Base-by-base conservation (phyloP, 2,329 filamentous ascomycete species). In the Colletotrichum falcatum region DNA sequence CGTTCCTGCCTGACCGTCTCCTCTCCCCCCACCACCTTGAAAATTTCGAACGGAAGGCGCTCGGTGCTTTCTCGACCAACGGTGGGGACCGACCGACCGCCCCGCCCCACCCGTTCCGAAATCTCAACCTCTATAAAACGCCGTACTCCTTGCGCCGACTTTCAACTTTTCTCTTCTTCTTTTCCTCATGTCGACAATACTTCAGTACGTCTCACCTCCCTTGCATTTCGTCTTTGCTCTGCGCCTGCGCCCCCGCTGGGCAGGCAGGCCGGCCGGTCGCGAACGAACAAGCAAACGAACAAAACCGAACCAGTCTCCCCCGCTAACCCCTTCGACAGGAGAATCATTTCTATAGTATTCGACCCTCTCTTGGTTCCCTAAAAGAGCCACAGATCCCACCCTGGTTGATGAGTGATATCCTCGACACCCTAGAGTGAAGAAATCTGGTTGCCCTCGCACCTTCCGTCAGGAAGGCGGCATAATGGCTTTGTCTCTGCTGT, bases 261-360 rank as follows among this genome's bases (percentile, higher is more conserved):
- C 26, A 18, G 4, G 14, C 48, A 16, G 48, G 9, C 20, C 3
- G 42, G 8, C 18, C 42, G 7, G 8, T 7, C 3, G n/a, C 20
- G 28, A 28, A 26, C 20, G 12, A 12, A 5, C 20, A 14, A 9
- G n/a, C 20, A 49, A 28, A 26, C 20, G 12, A 12, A 9, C 8
- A n/a, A 28, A 37, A 18, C n/a, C 14, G 33, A 42, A 42, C 42
- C 42, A 20, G 18, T 12, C 20, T 26, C 37, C 9, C 37, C 37
- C 9, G 26, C 37, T 74, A 66, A 74, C 66, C 72, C 65, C 68
- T 42, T 48, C 28, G 30, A 74, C 80, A 86, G 81, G 83, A 94
- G 93, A 95, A 95, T 95, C 93, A 94, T 93, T 97, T 97, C 92
- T 97, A 95, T 94, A 97, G 94, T 95, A 91, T 88, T 93, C 90